Conservation (phyloP, 306 rosid species). For the Trifolium repens region DNA sequence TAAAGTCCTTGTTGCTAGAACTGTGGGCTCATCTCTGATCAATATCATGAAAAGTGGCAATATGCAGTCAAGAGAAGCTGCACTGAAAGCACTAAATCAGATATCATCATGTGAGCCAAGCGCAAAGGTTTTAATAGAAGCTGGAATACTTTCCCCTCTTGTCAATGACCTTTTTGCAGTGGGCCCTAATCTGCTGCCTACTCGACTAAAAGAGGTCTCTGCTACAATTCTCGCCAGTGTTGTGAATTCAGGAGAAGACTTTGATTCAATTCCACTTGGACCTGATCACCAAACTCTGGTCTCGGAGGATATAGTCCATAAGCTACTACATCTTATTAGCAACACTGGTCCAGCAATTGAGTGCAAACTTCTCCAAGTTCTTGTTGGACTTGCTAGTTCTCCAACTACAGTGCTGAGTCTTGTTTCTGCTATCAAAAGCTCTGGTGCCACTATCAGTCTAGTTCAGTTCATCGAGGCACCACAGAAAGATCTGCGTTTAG, state of each 20-base stretch:
- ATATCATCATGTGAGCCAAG: slow-evolving; percentile 90
- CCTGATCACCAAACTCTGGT: slow-evolving; percentile 82
- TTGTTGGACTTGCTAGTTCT: slow-evolving; percentile 88
- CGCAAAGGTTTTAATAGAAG: slow-evolving; percentile 83
- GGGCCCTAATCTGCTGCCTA: slow-evolving; percentile 83
- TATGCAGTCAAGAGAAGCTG: slow-evolving; percentile 86
- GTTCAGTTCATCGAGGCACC: slow-evolving; percentile 97
- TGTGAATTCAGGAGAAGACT: slow-evolving; percentile 82
- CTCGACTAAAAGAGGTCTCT: slow-evolving; percentile 83
- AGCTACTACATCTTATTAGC: slow-evolving; percentile 91
- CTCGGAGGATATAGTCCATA: slow-evolving; percentile 91
- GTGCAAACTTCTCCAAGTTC: slow-evolving; percentile 96
- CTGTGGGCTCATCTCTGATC: slow-evolving; percentile 88
- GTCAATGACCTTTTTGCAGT: slow-evolving; percentile 91
- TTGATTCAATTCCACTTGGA: slow-evolving; percentile 80
- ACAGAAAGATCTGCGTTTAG: slow-evolving; percentile 84
- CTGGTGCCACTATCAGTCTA: slow-evolving; percentile 94
- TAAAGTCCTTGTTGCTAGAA: slow-evolving; percentile 78
- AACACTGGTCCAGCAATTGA: slow-evolving; percentile 98
- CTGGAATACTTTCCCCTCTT: slow-evolving; percentile 96
- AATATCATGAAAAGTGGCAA: slow-evolving; percentile 76
- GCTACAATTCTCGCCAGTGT: slow-evolving; percentile 96
- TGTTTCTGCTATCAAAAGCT: slow-evolving; percentile 88
- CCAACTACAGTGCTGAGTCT: slow-evolving; percentile 69
- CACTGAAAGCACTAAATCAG: slow-evolving; percentile 93